These are phyloP conservation scores for Cephalotrichum gorgonifer DNA, from an alignment of 2,329 filamentous ascomycete genomes.

Conservation along the genomic window DNA sequence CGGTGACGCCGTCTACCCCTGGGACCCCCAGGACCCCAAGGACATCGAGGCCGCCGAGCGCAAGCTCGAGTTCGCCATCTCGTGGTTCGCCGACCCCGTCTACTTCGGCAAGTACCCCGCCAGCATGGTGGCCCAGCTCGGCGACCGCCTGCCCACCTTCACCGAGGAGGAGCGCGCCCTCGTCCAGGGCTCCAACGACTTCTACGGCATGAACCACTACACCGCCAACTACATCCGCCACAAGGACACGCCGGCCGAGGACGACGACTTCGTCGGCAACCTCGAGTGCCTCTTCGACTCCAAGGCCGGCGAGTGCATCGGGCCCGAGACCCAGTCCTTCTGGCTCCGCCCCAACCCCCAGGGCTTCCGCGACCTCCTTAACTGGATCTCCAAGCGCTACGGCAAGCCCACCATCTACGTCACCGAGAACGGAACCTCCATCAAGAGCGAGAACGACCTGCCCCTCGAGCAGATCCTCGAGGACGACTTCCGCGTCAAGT, in stretches of 20 bases:
- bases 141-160: conserved; percentile 64
- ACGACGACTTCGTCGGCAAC: conserved; percentile 64
- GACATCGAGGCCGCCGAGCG: conserved; percentile 69
- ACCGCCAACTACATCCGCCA: conserved; percentile 80
- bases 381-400: conserved; percentile 71
- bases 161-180: conserved; percentile 61
- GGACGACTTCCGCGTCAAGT: conserved; percentile 72
- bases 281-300: conserved; percentile 61
- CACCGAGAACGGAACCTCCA: conserved; percentile 78
- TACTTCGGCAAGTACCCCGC: conserved; percentile 78
- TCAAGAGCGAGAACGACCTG: conserved; percentile 75
- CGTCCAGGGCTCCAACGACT: conserved; percentile 82
- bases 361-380: conserved; percentile 68
- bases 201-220: conserved; percentile 94
- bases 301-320: conserved; percentile 64
- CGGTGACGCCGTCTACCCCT: conserved; percentile 74
- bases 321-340: conserved; percentile 69
- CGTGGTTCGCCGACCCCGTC: conserved; percentile 81
- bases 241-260: conserved; percentile 47
- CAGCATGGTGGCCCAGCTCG: conserved; percentile 74
- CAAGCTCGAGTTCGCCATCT: conserved; percentile 79
- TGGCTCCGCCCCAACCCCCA: conserved; percentile 70
- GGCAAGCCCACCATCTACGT: conserved; percentile 70
- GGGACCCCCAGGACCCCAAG: conserved; percentile 64
- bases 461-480: conserved; percentile 59